Evolutionary conservation across 495 filamentous ascomycete species (phyloP), one percentile per base, ranked within the genome.

Genomic region (Hamigera avellanea): DNA sequence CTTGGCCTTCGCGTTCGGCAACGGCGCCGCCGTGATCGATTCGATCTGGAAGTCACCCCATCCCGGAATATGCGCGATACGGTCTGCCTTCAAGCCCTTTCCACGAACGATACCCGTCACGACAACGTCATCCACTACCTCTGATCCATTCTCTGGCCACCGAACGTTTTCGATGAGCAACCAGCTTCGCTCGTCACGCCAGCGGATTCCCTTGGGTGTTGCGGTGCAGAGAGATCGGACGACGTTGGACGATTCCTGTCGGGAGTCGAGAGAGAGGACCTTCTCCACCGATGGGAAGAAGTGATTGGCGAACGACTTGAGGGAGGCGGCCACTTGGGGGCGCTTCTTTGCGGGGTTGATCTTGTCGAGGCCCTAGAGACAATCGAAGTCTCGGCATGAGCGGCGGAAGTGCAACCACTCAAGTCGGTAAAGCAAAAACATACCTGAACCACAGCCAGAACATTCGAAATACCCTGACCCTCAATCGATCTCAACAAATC

Each of bases 41-140:
- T 83, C 83, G 37, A 98, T 79, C 64, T 95, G 89, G 53, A 89
- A 96, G 44, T 88, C 83, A 15, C 91, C 93, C 81, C 86, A 94
- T 38, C 94, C 88, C 14, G 85, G 88, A 19, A 98, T 69, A 41
- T 96, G 87, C 1, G 93, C 77, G 19, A 96, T 67, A 35, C 93
- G 71, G 55, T 98, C 84, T 3, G 86, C 78, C 46, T 94, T 95
- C 37, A 98, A 52, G 13, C 83, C 80, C 53, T 76, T 83, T 14
- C 91, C 91, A 46, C 91, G 74, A 23, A 95, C 75, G 5, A 91
- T 73, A 42, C 93, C 91, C 2, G 85, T 89, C n/a, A 98, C 38
- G 14, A 86, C 60, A 9, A 85, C 78, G 32, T 75, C 66, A 23
- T 64, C 64, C 17, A 62, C 57, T 12, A 54, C 54, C 26, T 62